Evolutionary conservation across 371 early-diverging fungal species (phyloP), one percentile per base, ranked within the genome.

Genomic region (Mortierella sp.): DNA sequence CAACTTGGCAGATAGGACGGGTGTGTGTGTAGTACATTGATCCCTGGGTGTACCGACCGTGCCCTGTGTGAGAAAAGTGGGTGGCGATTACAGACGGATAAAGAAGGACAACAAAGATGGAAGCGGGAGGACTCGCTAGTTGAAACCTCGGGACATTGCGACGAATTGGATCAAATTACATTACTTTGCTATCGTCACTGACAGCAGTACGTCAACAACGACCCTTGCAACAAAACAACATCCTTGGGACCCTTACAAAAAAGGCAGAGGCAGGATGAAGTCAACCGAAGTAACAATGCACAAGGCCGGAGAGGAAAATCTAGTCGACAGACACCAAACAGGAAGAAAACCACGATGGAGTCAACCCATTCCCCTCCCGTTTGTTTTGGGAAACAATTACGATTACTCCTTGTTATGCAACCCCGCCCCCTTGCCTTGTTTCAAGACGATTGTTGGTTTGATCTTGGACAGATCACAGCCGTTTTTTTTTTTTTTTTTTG

Each of bases 31-130:
- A 34, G 19, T 58, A 58, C 58, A 58, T 16, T 58, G 58, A 58
- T 34, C 34, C 7, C 34, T 19, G 34, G 16, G 11, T 52, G 53
- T 52, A 52, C 29, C 29, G 53, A 55, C 31, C 55, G 34, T 58
- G 58, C 58, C 14, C 58, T 34, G 19, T 58, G 58, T 58, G 58
- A 37, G 22, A 58, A 55, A 58, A 58, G 34, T 58, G 19, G 58
- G 37, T 29, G 8, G 8, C 29, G 19, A 19, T 10, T 24, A 50
- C 50, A 58, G 34, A 22, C 26, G 4, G 31, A 9, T 24, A 52
- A 26, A 24, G 24, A 9, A 26, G n/a, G n/a, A n/a, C n/a, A 26
- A 29, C 53, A 55, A 55, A 29, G 34, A 47, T 50, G 24, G 58
- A 34, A 7, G 29, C 1, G 19, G 37, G 22, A 58, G 2, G 7